Conservation (phyloP, 345 rosid species). For the Aquilaria yunnanensis region DNA sequence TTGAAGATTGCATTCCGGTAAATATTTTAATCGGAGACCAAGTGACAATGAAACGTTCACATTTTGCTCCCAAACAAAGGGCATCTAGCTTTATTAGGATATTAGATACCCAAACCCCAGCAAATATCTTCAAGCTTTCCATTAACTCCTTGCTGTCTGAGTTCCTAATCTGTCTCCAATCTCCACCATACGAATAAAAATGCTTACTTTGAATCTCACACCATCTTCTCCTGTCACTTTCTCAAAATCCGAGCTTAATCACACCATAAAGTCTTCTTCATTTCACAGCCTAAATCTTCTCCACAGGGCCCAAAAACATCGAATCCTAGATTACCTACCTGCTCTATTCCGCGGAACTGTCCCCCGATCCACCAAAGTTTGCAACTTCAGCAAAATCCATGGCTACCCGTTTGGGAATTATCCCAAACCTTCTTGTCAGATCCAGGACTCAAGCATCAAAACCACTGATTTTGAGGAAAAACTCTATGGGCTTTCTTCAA, state of each 20-base stretch:
- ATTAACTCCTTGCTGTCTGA: conserved; percentile 1
- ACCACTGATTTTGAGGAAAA: conserved; percentile 15
- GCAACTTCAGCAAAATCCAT: conserved; percentile 14
- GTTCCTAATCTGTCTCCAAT: too few species aligned
- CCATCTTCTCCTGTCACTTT: conserved; percentile 36
- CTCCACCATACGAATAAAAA: conserved; percentile 11
- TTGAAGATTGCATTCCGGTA: too few species aligned
- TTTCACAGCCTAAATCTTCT: background rate
- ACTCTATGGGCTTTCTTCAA: conserved; percentile 23
- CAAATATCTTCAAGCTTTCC: conserved; percentile 5
- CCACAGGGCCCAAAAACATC: conserved; percentile 23
- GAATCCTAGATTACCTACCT: conserved; percentile 17
- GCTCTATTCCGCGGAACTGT: conserved; percentile 23
- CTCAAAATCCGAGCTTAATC: conserved; percentile 27
- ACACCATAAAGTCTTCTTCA: conserved; percentile 6
- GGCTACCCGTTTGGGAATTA: conserved; percentile 34
- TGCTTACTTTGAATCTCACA: conserved; percentile 50
- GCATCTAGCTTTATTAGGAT: background rate
- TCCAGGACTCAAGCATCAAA: conserved; percentile 28
- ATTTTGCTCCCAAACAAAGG: background rate
- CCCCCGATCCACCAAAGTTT: conserved; percentile 19
- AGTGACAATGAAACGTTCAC: background rate
- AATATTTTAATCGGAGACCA: background rate
- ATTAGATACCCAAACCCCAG: background rate
- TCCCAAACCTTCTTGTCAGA: conserved; percentile 24